A percentile compares a stretch with the other conserved stretches of the same genome.
Evolutionary conservation across 2,329 filamentous ascomycete species (phyloP).

Genomic region (Fusarium caatingaense): DNA sequence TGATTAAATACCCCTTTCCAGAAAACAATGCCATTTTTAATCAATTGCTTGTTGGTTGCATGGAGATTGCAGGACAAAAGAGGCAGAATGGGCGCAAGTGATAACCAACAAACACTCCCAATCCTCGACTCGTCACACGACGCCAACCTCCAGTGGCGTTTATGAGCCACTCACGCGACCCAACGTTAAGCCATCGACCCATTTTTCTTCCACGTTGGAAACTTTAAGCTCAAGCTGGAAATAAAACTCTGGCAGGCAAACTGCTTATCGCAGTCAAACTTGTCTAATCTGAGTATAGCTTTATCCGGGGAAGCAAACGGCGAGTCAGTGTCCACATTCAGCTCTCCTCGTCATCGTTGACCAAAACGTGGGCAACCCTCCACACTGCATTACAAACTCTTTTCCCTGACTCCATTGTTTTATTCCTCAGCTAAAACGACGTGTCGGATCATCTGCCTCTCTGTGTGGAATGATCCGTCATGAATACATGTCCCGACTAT

Average conservation of each 20-base stretch:
- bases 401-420: neutral
- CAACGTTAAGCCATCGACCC: neutral
- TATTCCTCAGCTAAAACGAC: neutral
- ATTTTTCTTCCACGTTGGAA: neutral
- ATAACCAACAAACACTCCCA: neutral
- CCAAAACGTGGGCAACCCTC: slow-evolving; percentile 1
- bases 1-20: neutral
- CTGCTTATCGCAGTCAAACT: neutral
- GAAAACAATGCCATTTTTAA: neutral
- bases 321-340: slow-evolving; percentile 10
- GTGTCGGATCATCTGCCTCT: neutral
- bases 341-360: neutral
- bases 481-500: slow-evolving; percentile 14
- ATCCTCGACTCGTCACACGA: neutral
- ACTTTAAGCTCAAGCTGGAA: neutral
- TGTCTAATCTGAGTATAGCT: neutral
- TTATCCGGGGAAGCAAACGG: neutral
- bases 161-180: neutral
- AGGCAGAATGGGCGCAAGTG: neutral
- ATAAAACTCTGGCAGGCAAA: neutral
- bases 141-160: neutral
- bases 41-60: neutral
- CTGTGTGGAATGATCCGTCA: neutral
- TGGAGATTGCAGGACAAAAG: neutral
- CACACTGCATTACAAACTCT: neutral